Percentiles rank a stretch among this genome's conserved stretches.
These are phyloP conservation scores for Solanum tarapatanum DNA, from an alignment of 257 asterid genomes.

Conservation along the genomic window DNA sequence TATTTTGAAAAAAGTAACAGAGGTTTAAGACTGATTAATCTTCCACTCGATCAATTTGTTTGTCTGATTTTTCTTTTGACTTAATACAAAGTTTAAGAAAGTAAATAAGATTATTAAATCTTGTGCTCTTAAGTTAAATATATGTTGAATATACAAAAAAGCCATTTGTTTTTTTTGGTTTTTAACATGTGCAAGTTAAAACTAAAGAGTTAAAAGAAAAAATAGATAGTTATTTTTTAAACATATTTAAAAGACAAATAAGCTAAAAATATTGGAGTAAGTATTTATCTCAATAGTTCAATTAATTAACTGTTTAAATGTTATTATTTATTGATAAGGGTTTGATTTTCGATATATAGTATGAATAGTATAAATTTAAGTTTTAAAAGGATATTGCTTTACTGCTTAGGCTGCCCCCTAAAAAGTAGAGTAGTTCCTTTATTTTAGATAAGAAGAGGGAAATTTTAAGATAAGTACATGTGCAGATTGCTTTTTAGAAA, in stretches of 20 bases:
- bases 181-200: neutral
- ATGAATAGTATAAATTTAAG: too few relatives aligned
- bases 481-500: neutral
- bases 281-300: neutral
- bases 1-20: neutral
- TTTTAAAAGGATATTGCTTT: neutral
- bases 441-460: neutral
- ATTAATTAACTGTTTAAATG: neutral
- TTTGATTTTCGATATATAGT: neutral
- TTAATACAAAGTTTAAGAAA: neutral
- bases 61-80: neutral
- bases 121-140: too few relatives aligned
- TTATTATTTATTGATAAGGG: neutral
- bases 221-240: too few relatives aligned
- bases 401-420: neutral
- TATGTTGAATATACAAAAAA: too few relatives aligned
- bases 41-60: neutral
- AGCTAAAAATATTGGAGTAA: neutral
- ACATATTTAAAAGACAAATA: neutral
- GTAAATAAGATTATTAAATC: too few relatives aligned
- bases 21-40: neutral
- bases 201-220: neutral
- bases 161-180: too few relatives aligned
- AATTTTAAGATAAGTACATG: neutral
- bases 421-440: neutral